Base-by-base conservation (phyloP, 208 protist species). In the Endotrypanum monterogeii region DNA sequence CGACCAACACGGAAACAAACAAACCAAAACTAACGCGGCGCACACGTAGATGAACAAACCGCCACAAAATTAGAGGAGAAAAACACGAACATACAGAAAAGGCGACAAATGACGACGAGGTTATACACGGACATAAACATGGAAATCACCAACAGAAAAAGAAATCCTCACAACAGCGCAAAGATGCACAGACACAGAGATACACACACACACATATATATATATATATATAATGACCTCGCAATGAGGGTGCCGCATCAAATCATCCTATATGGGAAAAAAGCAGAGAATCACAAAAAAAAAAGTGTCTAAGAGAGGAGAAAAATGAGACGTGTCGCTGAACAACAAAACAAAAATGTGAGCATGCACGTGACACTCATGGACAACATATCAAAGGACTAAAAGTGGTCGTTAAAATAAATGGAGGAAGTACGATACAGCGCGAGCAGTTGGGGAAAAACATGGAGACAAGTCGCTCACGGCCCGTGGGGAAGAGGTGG, bases 291-390 rank as follows among this genome's bases (percentile, higher is more conserved):
- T 6, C 5, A 30, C 16, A 12, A 41, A 12, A 20, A 41, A 48
- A 11, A 5, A 48, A 48, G 8, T 5, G 44, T 48, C 44, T 1
- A 1, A 48, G 44, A 48, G 12, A 11, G 8, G 44, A 48, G 5
- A 11, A 48, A 48, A 48, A 48, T 48, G 44, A 48, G 44, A 48
- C 5, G 8, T 14, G 44, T 11, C 44, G 44, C 54, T n/a, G n/a
- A 57, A 57, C 54, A 57, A 57, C 54, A 57, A 57, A 57, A 57
- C 16, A 57, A 57, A 57, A 57, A 57, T 5, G n/a, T 11, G 44
- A 5, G 12, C 12, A 48, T 5, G 44, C 44, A 48, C 12, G 44
- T 14, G 12, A 11, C 44, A 11, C 44, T 11, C 44, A 14, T 11
- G 44, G 12, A 48, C 12, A 11, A 11, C 44, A 11, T 48, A 1